Conservation (phyloP, 192 early-diverging fungal species). For the Backusella luteola region DNA sequence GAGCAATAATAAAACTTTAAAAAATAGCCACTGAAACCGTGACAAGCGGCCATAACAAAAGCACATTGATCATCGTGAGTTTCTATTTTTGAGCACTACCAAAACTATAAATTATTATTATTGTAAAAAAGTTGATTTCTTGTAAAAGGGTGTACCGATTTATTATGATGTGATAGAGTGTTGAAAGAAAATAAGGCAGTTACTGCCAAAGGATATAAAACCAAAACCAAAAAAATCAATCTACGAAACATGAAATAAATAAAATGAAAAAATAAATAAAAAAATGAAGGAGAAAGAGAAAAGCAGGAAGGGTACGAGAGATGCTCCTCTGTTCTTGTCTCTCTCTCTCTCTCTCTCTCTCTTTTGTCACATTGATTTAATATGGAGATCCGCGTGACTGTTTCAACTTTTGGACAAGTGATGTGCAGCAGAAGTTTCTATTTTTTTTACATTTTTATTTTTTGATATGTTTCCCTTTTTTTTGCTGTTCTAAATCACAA, state of each 20-base stretch:
- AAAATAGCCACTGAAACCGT: constrained; percentile 52
- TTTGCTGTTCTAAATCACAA: not conserved
- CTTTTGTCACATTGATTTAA: constrained; percentile 3
- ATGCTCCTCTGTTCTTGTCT: not conserved
- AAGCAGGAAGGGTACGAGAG: not conserved
- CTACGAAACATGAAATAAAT: not conserved
- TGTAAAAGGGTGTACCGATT: not conserved
- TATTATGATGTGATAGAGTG: not conserved
- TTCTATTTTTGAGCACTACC: constrained; percentile 50
- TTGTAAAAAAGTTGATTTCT: not conserved
- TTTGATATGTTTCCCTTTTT: not conserved
- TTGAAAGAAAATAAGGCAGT: not conserved
- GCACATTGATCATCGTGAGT: constrained; percentile 48
- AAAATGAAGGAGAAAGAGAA: not conserved
- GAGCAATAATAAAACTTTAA: constrained; percentile 54
- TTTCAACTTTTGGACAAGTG: not conserved
- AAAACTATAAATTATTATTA: not conserved
- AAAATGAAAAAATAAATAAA: not conserved
- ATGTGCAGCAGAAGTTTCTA: not conserved
- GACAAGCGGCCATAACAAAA: constrained; percentile 58
- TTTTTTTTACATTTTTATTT: not conserved
- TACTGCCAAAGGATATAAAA: constrained; percentile 6
- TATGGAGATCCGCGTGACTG: not conserved
- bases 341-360: not conserved
- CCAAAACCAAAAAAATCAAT: not conserved